phyloP scores from a whole-genome alignment of 225 moss, liverwort and hornwort species.

The Physcomitrellopsis africana region DNA sequence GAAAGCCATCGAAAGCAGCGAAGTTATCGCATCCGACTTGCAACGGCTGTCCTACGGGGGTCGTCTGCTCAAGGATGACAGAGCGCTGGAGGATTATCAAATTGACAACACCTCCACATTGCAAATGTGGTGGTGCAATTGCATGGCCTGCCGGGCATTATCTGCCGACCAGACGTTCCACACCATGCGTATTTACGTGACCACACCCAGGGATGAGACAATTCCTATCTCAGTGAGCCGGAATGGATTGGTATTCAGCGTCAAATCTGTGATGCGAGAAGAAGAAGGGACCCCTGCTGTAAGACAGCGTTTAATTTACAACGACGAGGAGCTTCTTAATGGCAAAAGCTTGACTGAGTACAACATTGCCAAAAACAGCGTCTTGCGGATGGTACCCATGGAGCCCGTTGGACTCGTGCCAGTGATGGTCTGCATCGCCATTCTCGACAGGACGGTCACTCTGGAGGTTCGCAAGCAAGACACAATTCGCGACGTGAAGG shows the following conservation, averaged over 20 bases:
- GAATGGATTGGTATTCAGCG: slow-evolving; percentile 39
- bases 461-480: slow-evolving; percentile 47
- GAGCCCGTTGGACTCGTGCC: slow-evolving; percentile 51
- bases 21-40: slow-evolving; percentile 40
- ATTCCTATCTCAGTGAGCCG: slow-evolving; percentile 44
- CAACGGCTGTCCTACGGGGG: slow-evolving; percentile 57
- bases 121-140: slow-evolving; percentile 71
- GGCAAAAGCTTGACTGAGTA: slow-evolving; percentile 38
- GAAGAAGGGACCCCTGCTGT: slow-evolving; percentile 36
- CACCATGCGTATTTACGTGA: slow-evolving; percentile 50
- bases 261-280: slow-evolving; percentile 42
- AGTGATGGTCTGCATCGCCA: slow-evolving; percentile 45
- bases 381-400: slow-evolving; percentile 42
- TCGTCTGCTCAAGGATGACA: slow-evolving; percentile 49
- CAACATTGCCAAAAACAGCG: slow-evolving; percentile 48
- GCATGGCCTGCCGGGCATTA: slow-evolving; percentile 55
- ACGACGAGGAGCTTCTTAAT: slow-evolving; percentile 50
- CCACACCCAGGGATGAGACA: slow-evolving; percentile 24
- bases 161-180: slow-evolving; percentile 38
- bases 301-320: slow-evolving; percentile 45
- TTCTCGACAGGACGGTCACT: slow-evolving; percentile 51
- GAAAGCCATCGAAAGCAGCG: slow-evolving; percentile 47
- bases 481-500: slow-evolving; percentile 51
- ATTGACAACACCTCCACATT: slow-evolving; percentile 58
- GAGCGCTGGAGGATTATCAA: slow-evolving; percentile 51